phyloP scores from a whole-genome alignment of 179 eudicot genomes.

The Spergularia azorica region DNA sequence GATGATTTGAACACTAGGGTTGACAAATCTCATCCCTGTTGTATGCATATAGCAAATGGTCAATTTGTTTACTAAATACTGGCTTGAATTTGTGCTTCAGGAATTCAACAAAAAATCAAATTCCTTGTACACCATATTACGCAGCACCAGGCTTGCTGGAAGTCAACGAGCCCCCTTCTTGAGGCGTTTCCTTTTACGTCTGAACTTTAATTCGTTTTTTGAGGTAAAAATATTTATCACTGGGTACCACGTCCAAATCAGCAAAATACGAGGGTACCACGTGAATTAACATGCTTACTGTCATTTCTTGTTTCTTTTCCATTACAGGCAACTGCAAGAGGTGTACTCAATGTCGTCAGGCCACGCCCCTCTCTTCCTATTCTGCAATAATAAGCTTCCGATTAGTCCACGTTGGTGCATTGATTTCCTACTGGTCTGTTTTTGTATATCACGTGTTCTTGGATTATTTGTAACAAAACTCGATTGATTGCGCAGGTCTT shows the following conservation, averaged over 20 bases:
- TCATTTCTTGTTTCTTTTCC: background rate
- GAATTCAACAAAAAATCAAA: constrained; percentile 96
- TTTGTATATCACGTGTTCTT: background rate
- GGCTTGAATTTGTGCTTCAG: constrained; percentile 41
- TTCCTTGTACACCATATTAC: constrained; percentile 90
- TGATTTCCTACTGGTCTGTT: background rate
- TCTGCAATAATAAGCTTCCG: constrained; percentile 37
- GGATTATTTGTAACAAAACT: background rate
- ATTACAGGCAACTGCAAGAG: constrained; percentile 87
- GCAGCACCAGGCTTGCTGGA: constrained; percentile 98
- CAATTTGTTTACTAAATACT: constrained; percentile 4
- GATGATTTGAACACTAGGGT: background rate
- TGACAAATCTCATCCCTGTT: background rate
- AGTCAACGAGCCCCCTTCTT: constrained; percentile 97
- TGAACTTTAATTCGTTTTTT: constrained; percentile 91
- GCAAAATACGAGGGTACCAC: no score
- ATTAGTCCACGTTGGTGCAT: constrained; percentile 20
- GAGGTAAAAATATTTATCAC: constrained; percentile 53
- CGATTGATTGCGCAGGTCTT: constrained; percentile 19
- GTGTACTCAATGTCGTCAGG: constrained; percentile 83
- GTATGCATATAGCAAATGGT: background rate
- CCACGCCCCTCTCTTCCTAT: constrained; percentile 74
- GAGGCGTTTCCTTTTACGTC: constrained; percentile 94
- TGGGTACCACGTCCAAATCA: no score
- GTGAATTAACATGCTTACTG: background rate